A percentile compares a stretch with the other conserved stretches of the same genome.
Conservation (phyloP, 768 basidiomycete species). For the Gyrodon lividus region DNA sequence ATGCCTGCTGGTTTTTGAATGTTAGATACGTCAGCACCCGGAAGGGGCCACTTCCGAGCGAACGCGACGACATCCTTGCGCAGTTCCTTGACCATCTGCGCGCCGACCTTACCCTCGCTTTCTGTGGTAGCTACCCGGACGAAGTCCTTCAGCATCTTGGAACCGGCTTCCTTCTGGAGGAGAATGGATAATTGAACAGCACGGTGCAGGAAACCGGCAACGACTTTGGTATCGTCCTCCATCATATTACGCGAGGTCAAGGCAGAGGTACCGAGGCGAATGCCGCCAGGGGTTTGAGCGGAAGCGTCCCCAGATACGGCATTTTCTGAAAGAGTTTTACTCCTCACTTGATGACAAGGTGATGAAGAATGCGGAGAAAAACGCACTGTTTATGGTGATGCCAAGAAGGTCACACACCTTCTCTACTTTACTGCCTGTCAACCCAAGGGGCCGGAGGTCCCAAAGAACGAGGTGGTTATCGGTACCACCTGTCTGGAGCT, state of each 20-base stretch:
- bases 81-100: conserved; percentile 68
- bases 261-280: conserved; percentile 93
- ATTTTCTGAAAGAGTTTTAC: conserved; percentile 58
- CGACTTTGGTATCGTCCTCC: conserved; percentile 81
- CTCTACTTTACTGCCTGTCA: conserved; percentile 98
- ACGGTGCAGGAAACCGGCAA: conserved; percentile 91
- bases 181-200: conserved; percentile 86
- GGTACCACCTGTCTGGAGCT: conserved; percentile 93
- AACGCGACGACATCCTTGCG: conserved; percentile 79
- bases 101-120: conserved; percentile 70
- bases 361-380: background rate
- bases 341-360: background rate
- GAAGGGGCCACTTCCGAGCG: conserved; percentile 87
- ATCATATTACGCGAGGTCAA: conserved; percentile 93
- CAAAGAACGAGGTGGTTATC: conserved; percentile 98
- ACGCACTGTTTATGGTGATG: conserved; percentile 93
- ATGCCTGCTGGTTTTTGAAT: conserved; percentile 62
- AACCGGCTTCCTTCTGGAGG: conserved; percentile 93
- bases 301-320: conserved; percentile 96
- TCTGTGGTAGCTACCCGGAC: conserved; percentile 72
- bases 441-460: conserved; percentile 91
- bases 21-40: conserved; percentile 65
- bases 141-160: conserved; percentile 96
- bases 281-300: conserved; percentile 94
- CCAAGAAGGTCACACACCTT: conserved; percentile 96